Percentiles rank a stretch among this genome's conserved stretches.
phyloP scores from a whole-genome alignment of 768 basidiomycete genomes.

The Dioszegia hungarica region DNA sequence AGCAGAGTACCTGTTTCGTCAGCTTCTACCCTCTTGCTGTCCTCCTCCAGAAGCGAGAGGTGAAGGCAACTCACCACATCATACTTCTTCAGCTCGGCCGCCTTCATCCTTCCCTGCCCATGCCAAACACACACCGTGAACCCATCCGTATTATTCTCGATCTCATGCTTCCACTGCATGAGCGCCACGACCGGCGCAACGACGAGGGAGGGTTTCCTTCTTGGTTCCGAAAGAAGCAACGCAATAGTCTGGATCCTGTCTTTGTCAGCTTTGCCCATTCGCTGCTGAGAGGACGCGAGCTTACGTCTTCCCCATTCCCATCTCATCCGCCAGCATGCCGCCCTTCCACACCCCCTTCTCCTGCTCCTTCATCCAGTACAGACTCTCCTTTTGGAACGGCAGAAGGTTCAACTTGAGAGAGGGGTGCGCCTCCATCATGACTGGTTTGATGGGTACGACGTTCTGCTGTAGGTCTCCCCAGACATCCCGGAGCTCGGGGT shows the following conservation, averaged over 20 bases:
- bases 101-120: slow-evolving; percentile 65
- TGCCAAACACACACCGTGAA: slow-evolving; percentile 88
- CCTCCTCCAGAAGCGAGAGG: not conserved
- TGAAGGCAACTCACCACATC: slow-evolving; percentile 65
- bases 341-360: slow-evolving; percentile 82
- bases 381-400: slow-evolving; percentile 91
- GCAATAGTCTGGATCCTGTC: slow-evolving; percentile 90
- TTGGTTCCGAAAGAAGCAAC: slow-evolving; percentile 68
- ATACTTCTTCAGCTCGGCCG: slow-evolving; percentile 70
- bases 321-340: slow-evolving; percentile 71
- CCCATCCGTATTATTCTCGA: slow-evolving; percentile 74
- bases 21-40: not conserved
- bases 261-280: not conserved
- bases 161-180: slow-evolving; percentile 90
- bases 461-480: slow-evolving; percentile 79
- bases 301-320: slow-evolving; percentile 60
- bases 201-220: slow-evolving; percentile 77
- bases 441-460: slow-evolving; percentile 61
- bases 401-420: slow-evolving; percentile 79
- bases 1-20: slow-evolving; percentile 35
- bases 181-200: slow-evolving; percentile 65
- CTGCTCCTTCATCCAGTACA: slow-evolving; percentile 94
- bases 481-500: slow-evolving; percentile 72
- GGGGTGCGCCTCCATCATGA: slow-evolving; percentile 69
- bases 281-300: slow-evolving; percentile 2